phyloP scores from a whole-genome alignment of 768 basidiomycete genomes.

The Boletus barrowsii region DNA sequence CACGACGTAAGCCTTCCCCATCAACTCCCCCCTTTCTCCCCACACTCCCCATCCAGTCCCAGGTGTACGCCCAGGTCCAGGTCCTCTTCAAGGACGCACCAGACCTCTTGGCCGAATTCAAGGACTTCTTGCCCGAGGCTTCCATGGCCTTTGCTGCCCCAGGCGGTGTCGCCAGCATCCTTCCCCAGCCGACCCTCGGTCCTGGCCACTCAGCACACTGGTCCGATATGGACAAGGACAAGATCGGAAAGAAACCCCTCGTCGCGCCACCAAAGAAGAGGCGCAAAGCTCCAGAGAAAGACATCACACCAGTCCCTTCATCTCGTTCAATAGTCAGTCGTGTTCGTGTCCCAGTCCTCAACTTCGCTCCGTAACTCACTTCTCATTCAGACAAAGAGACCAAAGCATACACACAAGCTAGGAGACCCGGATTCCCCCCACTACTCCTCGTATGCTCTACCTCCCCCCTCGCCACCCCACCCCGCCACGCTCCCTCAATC shows the following conservation, averaged over 20 bases:
- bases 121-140: slow-evolving; percentile 73
- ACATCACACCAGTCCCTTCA: slow-evolving; percentile 56
- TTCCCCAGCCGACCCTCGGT: slow-evolving; percentile 46
- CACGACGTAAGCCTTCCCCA: slow-evolving; percentile 57
- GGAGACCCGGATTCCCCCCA: slow-evolving; percentile 54
- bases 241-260: slow-evolving; percentile 43
- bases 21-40: neutral
- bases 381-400: slow-evolving; percentile 51
- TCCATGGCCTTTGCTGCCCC: slow-evolving; percentile 41
- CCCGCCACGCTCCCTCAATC: slow-evolving; percentile 15
- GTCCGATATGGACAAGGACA: slow-evolving; percentile 39
- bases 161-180: slow-evolving; percentile 43
- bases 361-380: slow-evolving; percentile 3
- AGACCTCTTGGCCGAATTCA: slow-evolving; percentile 78
- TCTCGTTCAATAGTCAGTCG: slow-evolving; percentile 47
- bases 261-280: slow-evolving; percentile 50
- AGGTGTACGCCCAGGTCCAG: slow-evolving; percentile 80
- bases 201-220: slow-evolving; percentile 36
- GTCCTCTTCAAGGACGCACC: slow-evolving; percentile 77
- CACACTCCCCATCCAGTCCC: slow-evolving; percentile 41
- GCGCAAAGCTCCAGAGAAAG: slow-evolving; percentile 66
- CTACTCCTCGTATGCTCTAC: slow-evolving; percentile 45
- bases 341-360: slow-evolving; percentile 33
- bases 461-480: slow-evolving; percentile 34
- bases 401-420: slow-evolving; percentile 59